Conservation (phyloP, 306 rosid species). For the Malus sylvestris region DNA sequence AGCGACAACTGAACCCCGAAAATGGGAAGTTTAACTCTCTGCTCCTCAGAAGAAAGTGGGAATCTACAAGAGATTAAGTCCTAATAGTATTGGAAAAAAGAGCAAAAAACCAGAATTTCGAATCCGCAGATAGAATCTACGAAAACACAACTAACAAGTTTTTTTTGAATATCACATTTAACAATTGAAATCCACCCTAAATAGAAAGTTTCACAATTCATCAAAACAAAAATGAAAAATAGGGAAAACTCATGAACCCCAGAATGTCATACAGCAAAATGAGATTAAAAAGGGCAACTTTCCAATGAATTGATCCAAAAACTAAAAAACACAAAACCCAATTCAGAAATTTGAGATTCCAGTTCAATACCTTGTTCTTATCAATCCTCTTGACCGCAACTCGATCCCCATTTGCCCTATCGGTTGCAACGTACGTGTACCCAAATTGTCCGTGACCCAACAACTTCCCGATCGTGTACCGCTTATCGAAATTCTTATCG, state of each 20-base stretch:
- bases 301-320: neutral
- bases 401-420: constrained; percentile 77
- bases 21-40: neutral
- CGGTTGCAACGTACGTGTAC: constrained; percentile 79
- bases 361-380: constrained; percentile 61
- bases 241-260: neutral
- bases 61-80: constrained; percentile 17
- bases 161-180: constrained; percentile 1
- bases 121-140: constrained; percentile 15
- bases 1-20: neutral
- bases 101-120: constrained; percentile 3
- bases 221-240: neutral
- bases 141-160: neutral
- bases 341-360: neutral
- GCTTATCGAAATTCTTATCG: constrained; percentile 52
- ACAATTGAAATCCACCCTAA: constrained; percentile 12
- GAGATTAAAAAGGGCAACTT: constrained; percentile 1
- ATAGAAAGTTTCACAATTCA: neutral
- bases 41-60: constrained; percentile 4
- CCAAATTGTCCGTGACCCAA: constrained; percentile 97
- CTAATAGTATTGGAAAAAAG: neutral
- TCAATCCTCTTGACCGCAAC: constrained; percentile 93
- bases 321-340: neutral
- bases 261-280: neutral
- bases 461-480: constrained; percentile 77